A percentile compares a stretch with the other conserved stretches of the same genome.
Evolutionary conservation across 2,329 filamentous ascomycete species (phyloP).

Genomic region (Aspergillus jensenii): DNA sequence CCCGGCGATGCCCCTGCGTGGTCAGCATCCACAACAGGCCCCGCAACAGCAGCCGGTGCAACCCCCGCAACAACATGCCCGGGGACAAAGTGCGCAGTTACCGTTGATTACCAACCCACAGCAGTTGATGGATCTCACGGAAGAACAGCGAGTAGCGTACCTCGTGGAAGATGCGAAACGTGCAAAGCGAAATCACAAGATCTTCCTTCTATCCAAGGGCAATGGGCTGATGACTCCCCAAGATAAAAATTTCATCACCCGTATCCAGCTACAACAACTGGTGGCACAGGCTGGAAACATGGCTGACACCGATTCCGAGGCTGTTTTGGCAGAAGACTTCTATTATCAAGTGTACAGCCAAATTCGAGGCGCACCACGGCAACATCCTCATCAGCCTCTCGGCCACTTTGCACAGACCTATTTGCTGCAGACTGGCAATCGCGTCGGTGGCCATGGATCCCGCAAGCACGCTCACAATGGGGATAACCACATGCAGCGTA

Average conservation of each 20-base stretch:
- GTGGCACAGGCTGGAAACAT: slow-evolving; percentile 88
- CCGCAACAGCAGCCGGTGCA: slow-evolving; percentile 34
- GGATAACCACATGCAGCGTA: slow-evolving; percentile 96
- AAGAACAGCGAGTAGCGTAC: slow-evolving; percentile 80
- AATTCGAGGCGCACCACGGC: slow-evolving; percentile 83
- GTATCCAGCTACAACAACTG: slow-evolving; percentile 94
- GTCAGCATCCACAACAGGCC: slow-evolving; percentile 37
- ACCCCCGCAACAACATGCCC: slow-evolving; percentile 35
- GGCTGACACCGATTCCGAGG: slow-evolving; percentile 75
- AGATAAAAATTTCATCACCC: slow-evolving; percentile 98
- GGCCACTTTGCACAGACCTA: slow-evolving; percentile 98
- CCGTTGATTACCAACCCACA: slow-evolving; percentile 67
- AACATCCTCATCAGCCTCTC: slow-evolving; percentile 87
- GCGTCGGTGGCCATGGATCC: slow-evolving; percentile 65
- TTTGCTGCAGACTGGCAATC: slow-evolving; percentile 87
- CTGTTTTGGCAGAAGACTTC: slow-evolving; percentile 86
- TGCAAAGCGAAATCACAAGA: slow-evolving; percentile 97
- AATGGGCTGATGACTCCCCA: slow-evolving; percentile 99
- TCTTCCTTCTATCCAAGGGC: slow-evolving; percentile 86
- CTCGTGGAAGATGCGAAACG: slow-evolving; percentile 89
- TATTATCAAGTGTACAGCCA: slow-evolving; percentile 98
- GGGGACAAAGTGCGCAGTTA: slow-evolving; percentile 37
- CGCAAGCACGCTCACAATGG: slow-evolving; percentile 76
- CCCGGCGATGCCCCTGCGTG: slow-evolving; percentile 37
- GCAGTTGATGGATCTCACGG: slow-evolving; percentile 73